Evolutionary conservation across 2,329 filamentous ascomycete species (phyloP).

Genomic region (Fusarium solani-melongenae): DNA sequence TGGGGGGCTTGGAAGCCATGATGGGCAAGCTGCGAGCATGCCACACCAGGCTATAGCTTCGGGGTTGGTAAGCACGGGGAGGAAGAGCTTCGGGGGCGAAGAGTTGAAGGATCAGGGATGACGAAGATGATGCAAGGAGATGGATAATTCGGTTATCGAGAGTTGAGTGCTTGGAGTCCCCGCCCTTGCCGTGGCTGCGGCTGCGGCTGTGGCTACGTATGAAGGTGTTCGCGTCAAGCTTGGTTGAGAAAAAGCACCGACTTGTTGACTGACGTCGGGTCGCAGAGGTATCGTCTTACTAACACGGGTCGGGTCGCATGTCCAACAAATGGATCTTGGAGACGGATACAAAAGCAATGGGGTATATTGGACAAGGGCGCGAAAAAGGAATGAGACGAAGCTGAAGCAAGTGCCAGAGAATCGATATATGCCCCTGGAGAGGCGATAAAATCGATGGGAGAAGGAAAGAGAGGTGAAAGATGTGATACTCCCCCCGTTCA

Average conservation of each 20-base stretch:
- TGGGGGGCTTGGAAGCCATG: constrained; percentile 55
- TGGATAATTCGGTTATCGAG: constrained; percentile 14
- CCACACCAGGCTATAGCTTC: constrained; percentile 33
- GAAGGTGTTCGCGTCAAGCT: constrained; percentile 17
- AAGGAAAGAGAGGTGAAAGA: constrained; percentile 19
- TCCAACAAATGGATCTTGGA: constrained; percentile 13
- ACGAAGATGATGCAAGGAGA: constrained; percentile 6
- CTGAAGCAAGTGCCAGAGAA: not conserved
- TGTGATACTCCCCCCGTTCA: constrained; percentile 14
- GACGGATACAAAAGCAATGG: constrained; percentile 1
- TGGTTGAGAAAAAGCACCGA: constrained; percentile 23
- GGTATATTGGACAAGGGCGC: not conserved
- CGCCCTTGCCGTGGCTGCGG: constrained; percentile 18
- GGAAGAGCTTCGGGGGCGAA: constrained; percentile 14
- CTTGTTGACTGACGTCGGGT: constrained; percentile 37
- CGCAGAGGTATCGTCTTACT: constrained; percentile 32
- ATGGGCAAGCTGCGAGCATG: constrained; percentile 43
- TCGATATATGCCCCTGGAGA: not conserved
- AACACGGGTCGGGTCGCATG: constrained; percentile 36
- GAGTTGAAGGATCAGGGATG: constrained; percentile 8
- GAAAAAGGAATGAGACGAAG: not conserved
- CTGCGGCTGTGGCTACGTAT: constrained; percentile 23
- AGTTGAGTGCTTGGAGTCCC: constrained; percentile 1
- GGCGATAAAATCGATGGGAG: constrained; percentile 5
- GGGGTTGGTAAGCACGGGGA: constrained; percentile 15